Base-by-base conservation (phyloP, 306 rosid genomes). In the Casuarina glauca region DNA sequence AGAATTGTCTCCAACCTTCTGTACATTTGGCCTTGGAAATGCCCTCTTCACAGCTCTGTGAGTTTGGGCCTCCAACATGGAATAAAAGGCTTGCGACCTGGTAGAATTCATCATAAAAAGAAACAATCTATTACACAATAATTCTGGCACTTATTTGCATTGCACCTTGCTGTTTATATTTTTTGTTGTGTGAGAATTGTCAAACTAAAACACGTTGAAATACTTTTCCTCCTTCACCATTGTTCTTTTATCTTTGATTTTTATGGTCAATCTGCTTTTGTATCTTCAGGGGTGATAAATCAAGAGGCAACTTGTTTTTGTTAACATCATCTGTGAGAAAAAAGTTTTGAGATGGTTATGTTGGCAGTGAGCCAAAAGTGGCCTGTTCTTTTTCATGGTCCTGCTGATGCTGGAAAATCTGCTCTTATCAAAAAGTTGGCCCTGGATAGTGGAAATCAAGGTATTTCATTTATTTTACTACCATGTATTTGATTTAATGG, bases 381-480 rank as follows among this genome's bases (percentile, higher is more conserved):
- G 93, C 97, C 97, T 15, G 91, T 92, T 76, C 97, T 94, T 79
- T 45, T 94, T 50, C 91, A 80, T 83, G 98, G 98, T 45, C 90
- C 93, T 62, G 82, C 92, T 44, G 98, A 97, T 52, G 77, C 93
- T 62, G 98, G 98, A 72, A 94, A 94, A 81, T 90, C 98, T 63
- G 87, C 91, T 83, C 97, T 92, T 74, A 84, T 92, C 75, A 74
- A 87, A 78, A 94, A 90, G 85, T 86, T 92, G 77, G 89, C 97
- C 48, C 69, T 74, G 68, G 86, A 87, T 70, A 83, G 89, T 72
- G 81, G 83, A 61, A 90, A 87, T 75, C 79, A 54, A 76, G 86
- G 95, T 80, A 83, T 73, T 51, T 61, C 57, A 32, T 68, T 66
- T 66, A 7, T 42, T 67, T 41, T 42, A 8, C 46, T 67, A n/a